Conservation (phyloP, 2,329 filamentous ascomycete genomes). For the Cordyceps cateniannulata region DNA sequence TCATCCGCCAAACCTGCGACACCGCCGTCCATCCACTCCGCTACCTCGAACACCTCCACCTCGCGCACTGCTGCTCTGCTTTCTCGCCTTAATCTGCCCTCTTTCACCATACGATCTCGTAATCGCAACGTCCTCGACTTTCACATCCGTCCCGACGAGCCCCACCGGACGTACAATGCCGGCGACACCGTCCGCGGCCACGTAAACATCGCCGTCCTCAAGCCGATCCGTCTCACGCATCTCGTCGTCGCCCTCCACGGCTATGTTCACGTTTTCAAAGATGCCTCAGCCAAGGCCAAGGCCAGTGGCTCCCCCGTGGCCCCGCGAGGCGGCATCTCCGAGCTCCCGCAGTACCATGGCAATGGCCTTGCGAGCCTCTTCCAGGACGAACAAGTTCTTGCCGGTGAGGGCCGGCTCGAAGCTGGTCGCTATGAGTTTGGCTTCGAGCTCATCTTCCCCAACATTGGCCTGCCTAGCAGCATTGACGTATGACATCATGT, state of each 20-base stretch:
- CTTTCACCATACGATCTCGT: constrained; percentile 43
- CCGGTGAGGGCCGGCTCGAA: constrained; percentile 69
- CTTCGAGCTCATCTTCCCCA: constrained; percentile 65
- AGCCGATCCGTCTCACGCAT: constrained; percentile 72
- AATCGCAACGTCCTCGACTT: constrained; percentile 69
- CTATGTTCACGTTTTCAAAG: constrained; percentile 73
- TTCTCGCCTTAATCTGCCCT: constrained; percentile 45
- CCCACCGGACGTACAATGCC: constrained; percentile 68
- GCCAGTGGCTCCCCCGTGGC: constrained; percentile 39
- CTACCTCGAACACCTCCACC: constrained; percentile 18
- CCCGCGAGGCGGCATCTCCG: constrained; percentile 30
- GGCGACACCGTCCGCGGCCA: constrained; percentile 69
- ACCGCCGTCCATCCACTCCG: constrained; percentile 18
- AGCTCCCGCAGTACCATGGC: constrained; percentile 55
- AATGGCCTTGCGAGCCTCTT: constrained; percentile 77
- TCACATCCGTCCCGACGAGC: constrained; percentile 69
- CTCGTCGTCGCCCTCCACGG: constrained; percentile 72
- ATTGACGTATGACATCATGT: constrained; percentile 66
- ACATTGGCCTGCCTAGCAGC: constrained; percentile 72
- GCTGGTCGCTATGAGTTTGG: constrained; percentile 74
- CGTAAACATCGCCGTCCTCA: constrained; percentile 66
- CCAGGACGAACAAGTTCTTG: constrained; percentile 74
- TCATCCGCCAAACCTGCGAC: constrained; percentile 18
- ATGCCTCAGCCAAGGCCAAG: constrained; percentile 50
- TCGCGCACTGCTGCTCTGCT: constrained; percentile 34